Conservation (phyloP, 2,329 filamentous ascomycete species). For the Colletotrichum sp. region DNA sequence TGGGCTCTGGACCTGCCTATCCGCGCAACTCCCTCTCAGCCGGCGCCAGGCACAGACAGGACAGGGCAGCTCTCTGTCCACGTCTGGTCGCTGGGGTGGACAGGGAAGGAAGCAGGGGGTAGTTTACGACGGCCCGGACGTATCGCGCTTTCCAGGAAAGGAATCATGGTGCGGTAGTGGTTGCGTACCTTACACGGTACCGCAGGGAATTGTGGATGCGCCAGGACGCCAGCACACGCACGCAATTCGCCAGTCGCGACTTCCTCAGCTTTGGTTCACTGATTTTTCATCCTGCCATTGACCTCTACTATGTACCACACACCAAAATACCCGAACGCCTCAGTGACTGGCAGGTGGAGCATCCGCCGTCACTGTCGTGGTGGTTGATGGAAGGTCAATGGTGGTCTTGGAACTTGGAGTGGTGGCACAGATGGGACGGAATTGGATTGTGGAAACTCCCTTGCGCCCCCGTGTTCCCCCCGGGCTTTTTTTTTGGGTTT, state of each 20-base stretch:
- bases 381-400: neutral
- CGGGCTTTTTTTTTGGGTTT: too few relatives aligned
- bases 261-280: neutral
- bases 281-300: neutral
- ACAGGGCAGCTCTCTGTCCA: neutral
- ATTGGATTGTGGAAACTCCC: neutral
- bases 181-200: neutral
- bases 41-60: neutral
- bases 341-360: neutral
- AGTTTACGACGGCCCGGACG: conserved; percentile 1
- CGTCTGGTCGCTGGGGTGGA: neutral
- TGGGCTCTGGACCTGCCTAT: neutral
- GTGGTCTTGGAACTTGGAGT: neutral
- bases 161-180: conserved; percentile 3
- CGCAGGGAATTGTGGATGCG: neutral
- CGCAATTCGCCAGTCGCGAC: neutral
- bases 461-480: neutral
- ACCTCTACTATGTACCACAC: neutral
- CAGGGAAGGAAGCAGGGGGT: neutral
- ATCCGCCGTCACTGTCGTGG: neutral
- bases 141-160: conserved; percentile 17
- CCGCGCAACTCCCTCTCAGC: neutral
- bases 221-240: neutral
- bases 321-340: neutral
- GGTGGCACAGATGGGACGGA: neutral